Evolutionary conservation across 2,329 filamentous ascomycete species (phyloP).

Genomic region (Hymenoscyphus occultus): DNA sequence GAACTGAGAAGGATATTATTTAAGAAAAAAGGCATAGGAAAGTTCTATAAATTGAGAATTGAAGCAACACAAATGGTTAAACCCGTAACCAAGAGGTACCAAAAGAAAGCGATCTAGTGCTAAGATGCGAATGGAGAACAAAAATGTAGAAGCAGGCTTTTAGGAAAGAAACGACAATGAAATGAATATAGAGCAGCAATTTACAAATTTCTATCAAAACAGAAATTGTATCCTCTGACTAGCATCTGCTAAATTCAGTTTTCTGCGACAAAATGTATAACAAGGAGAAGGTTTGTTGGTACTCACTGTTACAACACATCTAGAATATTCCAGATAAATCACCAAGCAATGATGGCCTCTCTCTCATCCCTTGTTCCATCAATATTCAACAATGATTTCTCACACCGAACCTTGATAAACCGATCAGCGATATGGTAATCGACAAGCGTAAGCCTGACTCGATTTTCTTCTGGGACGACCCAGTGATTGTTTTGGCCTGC

Average conservation of each 20-base stretch:
- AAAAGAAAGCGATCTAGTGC: neutral
- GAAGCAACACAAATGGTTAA: neutral
- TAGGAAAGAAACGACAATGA: too few relatives aligned
- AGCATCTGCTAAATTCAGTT: too few relatives aligned
- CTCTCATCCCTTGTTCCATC: slow-evolving; percentile 29
- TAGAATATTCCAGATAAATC: neutral
- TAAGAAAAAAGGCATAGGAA: neutral
- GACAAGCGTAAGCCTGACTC: slow-evolving; percentile 28
- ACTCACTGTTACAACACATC: neutral
- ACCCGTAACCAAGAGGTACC: neutral
- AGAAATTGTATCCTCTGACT: too few relatives aligned
- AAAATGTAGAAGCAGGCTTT: too few relatives aligned
- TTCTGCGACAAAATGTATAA: neutral
- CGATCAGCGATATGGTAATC: slow-evolving; percentile 32
- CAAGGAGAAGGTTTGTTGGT: neutral
- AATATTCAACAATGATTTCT: slow-evolving; percentile 19
- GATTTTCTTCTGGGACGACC: slow-evolving; percentile 29
- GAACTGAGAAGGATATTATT: neutral
- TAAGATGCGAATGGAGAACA: neutral
- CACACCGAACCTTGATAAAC: slow-evolving; percentile 30
- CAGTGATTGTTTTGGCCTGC: slow-evolving; percentile 11
- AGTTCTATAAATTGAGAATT: neutral
- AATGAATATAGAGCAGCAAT: too few relatives aligned
- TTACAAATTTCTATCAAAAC: too few relatives aligned
- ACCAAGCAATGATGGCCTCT: slow-evolving; percentile 33